A percentile compares a stretch with the other conserved stretches of the same genome.
Conservation (phyloP, 2,329 filamentous ascomycete species). For the Gnomoniopsis smithogilvyi region DNA sequence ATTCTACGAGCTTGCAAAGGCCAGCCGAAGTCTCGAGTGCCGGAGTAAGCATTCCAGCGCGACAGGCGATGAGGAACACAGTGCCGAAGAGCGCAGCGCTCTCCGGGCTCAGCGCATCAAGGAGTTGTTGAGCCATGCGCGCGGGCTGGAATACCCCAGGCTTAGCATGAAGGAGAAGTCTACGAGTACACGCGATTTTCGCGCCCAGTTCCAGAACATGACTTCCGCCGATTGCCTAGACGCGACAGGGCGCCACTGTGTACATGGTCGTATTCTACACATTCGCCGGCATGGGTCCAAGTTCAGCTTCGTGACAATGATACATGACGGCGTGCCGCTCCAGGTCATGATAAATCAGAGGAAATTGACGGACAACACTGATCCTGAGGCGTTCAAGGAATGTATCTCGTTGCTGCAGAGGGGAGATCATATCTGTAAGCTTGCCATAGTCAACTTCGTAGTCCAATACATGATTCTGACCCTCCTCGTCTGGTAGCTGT, state of each 20-base stretch:
- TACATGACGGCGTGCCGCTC: conserved; percentile 66
- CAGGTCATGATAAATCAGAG: conserved; percentile 75
- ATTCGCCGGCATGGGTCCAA: conserved; percentile 71
- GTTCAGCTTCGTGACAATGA: conserved; percentile 80
- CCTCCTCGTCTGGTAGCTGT: conserved; percentile 49
- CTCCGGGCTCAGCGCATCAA: conserved; percentile 37
- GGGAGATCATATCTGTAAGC: conserved; percentile 81
- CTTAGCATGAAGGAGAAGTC: conserved; percentile 30
- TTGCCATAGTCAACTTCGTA: conserved; percentile 19
- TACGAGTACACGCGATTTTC: conserved; percentile 37
- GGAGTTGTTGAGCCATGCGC: conserved; percentile 50
- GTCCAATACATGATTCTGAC: background rate
- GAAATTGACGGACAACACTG: conserved; percentile 36
- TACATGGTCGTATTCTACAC: conserved; percentile 62
- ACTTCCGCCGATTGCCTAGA: background rate
- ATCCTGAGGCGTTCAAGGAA: conserved; percentile 48
- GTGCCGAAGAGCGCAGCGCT: conserved; percentile 16
- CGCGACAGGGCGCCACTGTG: background rate
- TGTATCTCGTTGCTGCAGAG: conserved; percentile 66
- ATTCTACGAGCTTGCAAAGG: conserved; percentile 43
- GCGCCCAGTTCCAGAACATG: conserved; percentile 28
- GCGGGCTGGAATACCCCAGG: conserved; percentile 55
- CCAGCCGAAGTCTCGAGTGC: background rate
- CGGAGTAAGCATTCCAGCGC: conserved; percentile 13
- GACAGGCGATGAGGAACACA: conserved; percentile 8